Conservation (phyloP, 352 stramenopile genomes). For the Pythium aquatile region DNA sequence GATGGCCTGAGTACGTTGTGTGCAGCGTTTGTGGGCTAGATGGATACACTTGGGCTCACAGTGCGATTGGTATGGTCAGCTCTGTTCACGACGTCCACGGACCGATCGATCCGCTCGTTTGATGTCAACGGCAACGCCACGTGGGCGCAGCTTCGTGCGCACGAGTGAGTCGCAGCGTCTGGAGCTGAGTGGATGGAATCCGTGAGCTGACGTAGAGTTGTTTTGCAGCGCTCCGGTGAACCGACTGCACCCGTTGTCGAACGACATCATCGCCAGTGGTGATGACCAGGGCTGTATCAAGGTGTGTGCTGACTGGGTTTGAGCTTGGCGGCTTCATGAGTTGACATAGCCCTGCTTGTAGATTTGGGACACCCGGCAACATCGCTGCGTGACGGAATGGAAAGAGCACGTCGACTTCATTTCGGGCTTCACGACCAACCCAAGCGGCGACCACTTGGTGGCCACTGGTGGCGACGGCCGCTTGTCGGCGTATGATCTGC, state of each 20-base stretch:
- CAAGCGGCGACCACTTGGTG: slow-evolving; percentile 82
- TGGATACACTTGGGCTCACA: slow-evolving; percentile 7
- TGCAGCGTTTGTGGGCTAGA: not conserved
- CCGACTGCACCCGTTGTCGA: slow-evolving; percentile 64
- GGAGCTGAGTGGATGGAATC: not conserved
- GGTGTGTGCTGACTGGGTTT: slow-evolving; percentile 5
- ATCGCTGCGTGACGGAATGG: slow-evolving; percentile 85
- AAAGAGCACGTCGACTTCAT: slow-evolving; percentile 96
- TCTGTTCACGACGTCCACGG: slow-evolving; percentile 71
- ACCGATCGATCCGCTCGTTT: slow-evolving; percentile 83
- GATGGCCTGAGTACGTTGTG: slow-evolving; percentile 67
- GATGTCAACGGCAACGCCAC: slow-evolving; percentile 72
- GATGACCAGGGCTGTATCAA: slow-evolving; percentile 85
- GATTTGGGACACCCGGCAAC: slow-evolving; percentile 85
- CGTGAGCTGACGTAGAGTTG: not conserved
- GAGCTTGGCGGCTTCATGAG: not conserved
- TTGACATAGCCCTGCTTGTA: not conserved
- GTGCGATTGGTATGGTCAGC: slow-evolving; percentile 30
- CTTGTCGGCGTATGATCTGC: slow-evolving; percentile 90
- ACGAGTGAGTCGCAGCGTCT: slow-evolving; percentile 46
- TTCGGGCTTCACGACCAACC: slow-evolving; percentile 87
- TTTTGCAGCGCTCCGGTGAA: slow-evolving; percentile 50
- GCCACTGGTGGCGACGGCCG: slow-evolving; percentile 90
- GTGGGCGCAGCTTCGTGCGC: slow-evolving; percentile 79
- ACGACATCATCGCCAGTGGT: slow-evolving; percentile 70